These are phyloP conservation scores for Fusarium dlaminii DNA, from an alignment of 2,329 filamentous ascomycete species.

Conservation along the genomic window DNA sequence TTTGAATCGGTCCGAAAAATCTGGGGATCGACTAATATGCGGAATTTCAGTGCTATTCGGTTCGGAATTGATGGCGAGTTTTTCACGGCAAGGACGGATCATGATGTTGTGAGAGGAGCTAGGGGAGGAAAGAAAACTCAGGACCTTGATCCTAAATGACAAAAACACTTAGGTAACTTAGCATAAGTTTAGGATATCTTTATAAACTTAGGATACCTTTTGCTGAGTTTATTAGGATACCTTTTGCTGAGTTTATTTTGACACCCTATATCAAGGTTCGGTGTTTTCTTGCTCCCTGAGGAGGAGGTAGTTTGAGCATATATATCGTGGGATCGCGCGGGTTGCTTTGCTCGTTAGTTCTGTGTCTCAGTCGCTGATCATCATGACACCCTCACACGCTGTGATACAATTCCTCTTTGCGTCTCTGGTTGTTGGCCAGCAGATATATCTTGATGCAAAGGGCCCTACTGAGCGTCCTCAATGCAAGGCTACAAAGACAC, in stretches of 20 bases:
- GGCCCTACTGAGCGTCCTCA: conserved; percentile 44
- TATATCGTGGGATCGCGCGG: neutral
- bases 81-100: no score
- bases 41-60: neutral
- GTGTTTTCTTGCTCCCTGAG: neutral
- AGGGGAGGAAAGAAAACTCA: neutral
- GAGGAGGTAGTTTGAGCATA: neutral
- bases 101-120: no score
- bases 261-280: neutral
- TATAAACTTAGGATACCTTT: neutral
- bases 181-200: neutral
- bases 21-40: conserved; percentile 18
- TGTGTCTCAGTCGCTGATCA: neutral
- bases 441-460: conserved; percentile 39
- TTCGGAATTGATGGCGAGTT: no score
- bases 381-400: conserved; percentile 25
- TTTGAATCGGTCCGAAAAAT: conserved; percentile 32
- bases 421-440: conserved; percentile 38
- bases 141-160: neutral
- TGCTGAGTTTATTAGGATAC: neutral
- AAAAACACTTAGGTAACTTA: neutral
- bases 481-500: conserved; percentile 33
- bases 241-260: neutral
- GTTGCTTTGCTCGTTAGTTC: neutral
- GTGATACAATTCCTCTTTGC: conserved; percentile 31